A percentile compares a stretch with the other conserved stretches of the same genome.
Evolutionary conservation across 2,329 filamentous ascomycete species (phyloP).

Genomic region (Colletotrichum tofieldiae): DNA sequence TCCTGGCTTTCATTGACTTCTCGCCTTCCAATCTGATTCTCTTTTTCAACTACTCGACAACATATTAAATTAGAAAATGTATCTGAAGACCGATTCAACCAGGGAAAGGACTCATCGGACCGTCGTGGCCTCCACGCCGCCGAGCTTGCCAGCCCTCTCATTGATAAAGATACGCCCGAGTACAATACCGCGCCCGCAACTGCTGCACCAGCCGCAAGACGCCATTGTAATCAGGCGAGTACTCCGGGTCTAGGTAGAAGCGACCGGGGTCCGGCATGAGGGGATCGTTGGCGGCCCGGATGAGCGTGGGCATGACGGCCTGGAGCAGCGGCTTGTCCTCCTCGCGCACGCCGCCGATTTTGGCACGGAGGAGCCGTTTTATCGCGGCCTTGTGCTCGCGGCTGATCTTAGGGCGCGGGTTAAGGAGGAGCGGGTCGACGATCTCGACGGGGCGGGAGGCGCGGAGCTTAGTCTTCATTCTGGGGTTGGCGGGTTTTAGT

Average conservation of each 20-base stretch:
- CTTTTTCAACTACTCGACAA: fast-evolving
- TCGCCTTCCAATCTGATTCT: neutral
- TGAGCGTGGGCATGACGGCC: constrained; percentile 4
- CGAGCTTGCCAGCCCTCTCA: neutral
- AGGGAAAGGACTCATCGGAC: neutral
- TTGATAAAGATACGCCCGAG: neutral
- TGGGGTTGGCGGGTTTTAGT: neutral
- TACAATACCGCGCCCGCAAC: constrained; percentile 7
- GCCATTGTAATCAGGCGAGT: neutral
- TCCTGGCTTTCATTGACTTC: too few species aligned
- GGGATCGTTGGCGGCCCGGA: constrained; percentile 6
- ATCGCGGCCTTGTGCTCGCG: neutral
- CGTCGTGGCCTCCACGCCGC: neutral
- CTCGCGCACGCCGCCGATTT: neutral
- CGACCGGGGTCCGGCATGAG: constrained; percentile 17
- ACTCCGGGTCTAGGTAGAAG: constrained; percentile 1
- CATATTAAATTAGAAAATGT: neutral
- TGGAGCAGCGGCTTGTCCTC: constrained; percentile 1
- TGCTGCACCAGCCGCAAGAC: constrained; percentile 1
- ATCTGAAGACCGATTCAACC: neutral
- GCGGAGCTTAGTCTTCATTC: neutral
- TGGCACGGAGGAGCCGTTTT: neutral
- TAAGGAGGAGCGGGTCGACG: neutral
- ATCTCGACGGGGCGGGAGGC: neutral
- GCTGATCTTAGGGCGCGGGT: neutral